Evolutionary conservation across 805 yeast species (phyloP).

Genomic region (Myxozyma udenii): DNA sequence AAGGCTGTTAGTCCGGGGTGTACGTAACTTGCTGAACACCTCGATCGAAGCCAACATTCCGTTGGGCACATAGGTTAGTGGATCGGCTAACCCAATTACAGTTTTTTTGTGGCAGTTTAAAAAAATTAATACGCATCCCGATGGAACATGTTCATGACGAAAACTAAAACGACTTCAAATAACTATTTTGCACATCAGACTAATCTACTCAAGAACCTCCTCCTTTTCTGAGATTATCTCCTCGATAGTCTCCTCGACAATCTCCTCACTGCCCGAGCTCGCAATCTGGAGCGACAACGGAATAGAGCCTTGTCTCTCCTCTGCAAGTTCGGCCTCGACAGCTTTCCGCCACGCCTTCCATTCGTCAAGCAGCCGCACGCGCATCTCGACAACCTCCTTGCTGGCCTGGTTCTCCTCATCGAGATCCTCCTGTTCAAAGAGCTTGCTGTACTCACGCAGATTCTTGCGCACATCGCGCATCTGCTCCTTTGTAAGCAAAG

Average conservation of each 20-base stretch:
- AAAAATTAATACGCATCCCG: no score
- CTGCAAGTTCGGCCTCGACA: conserved; percentile 47
- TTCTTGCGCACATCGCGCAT: conserved; percentile 87
- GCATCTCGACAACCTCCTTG: conserved; percentile 79
- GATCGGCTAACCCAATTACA: no score
- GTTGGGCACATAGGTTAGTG: no score
- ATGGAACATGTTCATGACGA: no score
- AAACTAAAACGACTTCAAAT: no score
- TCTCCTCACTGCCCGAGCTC: conserved; percentile 68
- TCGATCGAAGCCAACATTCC: no score
- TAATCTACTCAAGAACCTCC: conserved; percentile 41
- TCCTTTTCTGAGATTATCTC: conserved; percentile 51
- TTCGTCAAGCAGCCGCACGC: conserved; percentile 76
- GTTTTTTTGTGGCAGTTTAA: no score
- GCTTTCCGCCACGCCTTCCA: conserved; percentile 78
- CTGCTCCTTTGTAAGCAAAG: conserved; percentile 70
- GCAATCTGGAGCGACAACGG: conserved; percentile 32
- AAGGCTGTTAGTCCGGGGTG: no score
- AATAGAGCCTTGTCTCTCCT: conserved; percentile 46
- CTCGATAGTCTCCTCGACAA: conserved; percentile 45
- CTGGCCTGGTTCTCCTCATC: conserved; percentile 93
- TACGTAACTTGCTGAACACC: no score
- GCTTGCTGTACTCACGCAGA: conserved; percentile 82
- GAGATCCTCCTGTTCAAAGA: conserved; percentile 91
- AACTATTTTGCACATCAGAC: no score